Evolutionary conservation across 2,329 filamentous ascomycete species (phyloP).

Genomic region (Pseudocercospora pini-densiflorae): DNA sequence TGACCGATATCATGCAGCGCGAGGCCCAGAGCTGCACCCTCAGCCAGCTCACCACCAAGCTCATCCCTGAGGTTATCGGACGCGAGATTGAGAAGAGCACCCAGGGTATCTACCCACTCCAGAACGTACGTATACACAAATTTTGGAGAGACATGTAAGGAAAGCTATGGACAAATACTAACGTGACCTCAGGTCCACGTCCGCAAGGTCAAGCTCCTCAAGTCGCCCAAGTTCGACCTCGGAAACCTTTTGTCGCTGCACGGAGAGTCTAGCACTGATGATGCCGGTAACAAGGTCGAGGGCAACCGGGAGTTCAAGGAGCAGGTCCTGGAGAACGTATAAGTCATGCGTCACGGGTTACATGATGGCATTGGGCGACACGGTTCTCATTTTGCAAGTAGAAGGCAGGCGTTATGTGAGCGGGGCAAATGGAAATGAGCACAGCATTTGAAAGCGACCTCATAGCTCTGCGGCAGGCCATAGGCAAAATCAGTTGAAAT

Average conservation of each 20-base stretch:
- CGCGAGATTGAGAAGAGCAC: conserved; percentile 99
- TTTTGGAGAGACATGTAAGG: neutral
- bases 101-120: conserved; percentile 99
- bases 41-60: conserved; percentile 95
- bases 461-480: conserved; percentile 31
- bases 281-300: conserved; percentile 97
- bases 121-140: conserved; percentile 72
- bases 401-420: conserved; percentile 33
- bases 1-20: conserved; percentile 98
- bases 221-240: conserved; percentile 98
- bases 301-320: conserved; percentile 91
- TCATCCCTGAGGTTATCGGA: conserved; percentile 99
- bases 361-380: conserved; percentile 31
- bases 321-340: conserved; percentile 90
- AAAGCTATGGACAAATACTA: conserved; percentile 34
- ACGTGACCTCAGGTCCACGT: conserved; percentile 80
- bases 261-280: conserved; percentile 94
- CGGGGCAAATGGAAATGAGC: conserved; percentile 28
- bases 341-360: conserved; percentile 49
- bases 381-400: conserved; percentile 33
- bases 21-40: conserved; percentile 95
- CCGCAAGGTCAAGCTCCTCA: conserved; percentile 99
- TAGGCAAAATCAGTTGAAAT: conserved; percentile 33
- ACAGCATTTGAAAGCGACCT: conserved; percentile 25
- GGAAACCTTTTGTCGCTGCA: conserved; percentile 95